Percentiles rank a stretch among this genome's conserved stretches.
These are phyloP conservation scores for Colletotrichum paranaense DNA, from an alignment of 2,329 filamentous ascomycete genomes.

Conservation along the genomic window DNA sequence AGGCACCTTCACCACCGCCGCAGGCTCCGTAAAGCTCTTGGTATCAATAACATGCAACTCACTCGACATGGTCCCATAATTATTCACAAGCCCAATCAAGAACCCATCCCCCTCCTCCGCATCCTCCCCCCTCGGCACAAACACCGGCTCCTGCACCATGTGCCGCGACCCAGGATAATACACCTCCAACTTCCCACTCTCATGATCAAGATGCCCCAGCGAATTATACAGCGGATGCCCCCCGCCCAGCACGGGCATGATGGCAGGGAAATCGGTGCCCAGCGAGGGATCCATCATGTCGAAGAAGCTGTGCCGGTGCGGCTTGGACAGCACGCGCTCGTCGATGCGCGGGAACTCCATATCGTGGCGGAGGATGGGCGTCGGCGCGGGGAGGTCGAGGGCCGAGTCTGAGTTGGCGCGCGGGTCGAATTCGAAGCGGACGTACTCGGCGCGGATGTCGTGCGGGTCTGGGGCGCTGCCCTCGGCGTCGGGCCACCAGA, in stretches of 20 bases:
- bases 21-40: neutral
- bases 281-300: slow-evolving; percentile 28
- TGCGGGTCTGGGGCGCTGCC: slow-evolving; percentile 47
- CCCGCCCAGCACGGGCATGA: slow-evolving; percentile 36
- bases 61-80: slow-evolving; percentile 29
- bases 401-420: neutral
- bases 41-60: slow-evolving; percentile 28
- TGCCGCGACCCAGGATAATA: slow-evolving; percentile 48
- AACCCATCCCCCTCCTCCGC: slow-evolving; percentile 53
- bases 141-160: slow-evolving; percentile 56
- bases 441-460: slow-evolving; percentile 39
- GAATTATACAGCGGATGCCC: slow-evolving; percentile 45
- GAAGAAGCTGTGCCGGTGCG: slow-evolving; percentile 28
- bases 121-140: slow-evolving; percentile 48
- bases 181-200: slow-evolving; percentile 40
- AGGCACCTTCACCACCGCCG: slow-evolving; percentile 20
- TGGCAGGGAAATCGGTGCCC: slow-evolving; percentile 25
- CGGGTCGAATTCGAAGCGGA: slow-evolving; percentile 30
- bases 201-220: slow-evolving; percentile 44
- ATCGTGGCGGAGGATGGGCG: slow-evolving; percentile 19
- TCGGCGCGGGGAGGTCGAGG: slow-evolving; percentile 21
- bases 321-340: slow-evolving; percentile 4
- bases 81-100: slow-evolving; percentile 45
- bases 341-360: slow-evolving; percentile 32
- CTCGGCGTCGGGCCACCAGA: slow-evolving; percentile 52